phyloP scores from a whole-genome alignment of 1,284 basidiomycete genomes.

The Melanopsichium pennsylvanicum region DNA sequence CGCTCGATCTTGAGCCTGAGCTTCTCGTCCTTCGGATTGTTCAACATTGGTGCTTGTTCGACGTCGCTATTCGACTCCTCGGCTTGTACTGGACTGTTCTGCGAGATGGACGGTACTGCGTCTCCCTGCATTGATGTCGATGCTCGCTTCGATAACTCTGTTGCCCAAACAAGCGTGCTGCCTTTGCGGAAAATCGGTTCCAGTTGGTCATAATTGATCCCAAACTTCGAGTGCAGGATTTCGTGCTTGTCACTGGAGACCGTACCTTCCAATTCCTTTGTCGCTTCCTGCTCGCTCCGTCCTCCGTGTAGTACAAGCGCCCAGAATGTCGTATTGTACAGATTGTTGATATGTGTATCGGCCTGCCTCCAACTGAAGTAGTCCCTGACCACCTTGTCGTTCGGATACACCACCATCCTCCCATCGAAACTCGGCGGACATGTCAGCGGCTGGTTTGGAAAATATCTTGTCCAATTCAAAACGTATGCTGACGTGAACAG shows the following conservation, averaged over 20 bases:
- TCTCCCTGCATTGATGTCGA: too few species aligned
- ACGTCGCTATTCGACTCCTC: neutral
- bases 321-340: slow-evolving; percentile 98
- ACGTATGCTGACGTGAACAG: slow-evolving; percentile 92
- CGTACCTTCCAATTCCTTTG: slow-evolving; percentile 78
- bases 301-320: slow-evolving; percentile 83
- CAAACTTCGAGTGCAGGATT: slow-evolving; percentile 81
- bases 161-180: slow-evolving; percentile 78
- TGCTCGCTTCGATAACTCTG: neutral
- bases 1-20: slow-evolving; percentile 14
- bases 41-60: neutral
- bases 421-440: slow-evolving; percentile 94
- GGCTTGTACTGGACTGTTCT: neutral
- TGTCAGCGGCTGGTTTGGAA: slow-evolving; percentile 74
- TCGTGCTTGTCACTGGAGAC: slow-evolving; percentile 89
- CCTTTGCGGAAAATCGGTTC: slow-evolving; percentile 83
- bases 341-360: slow-evolving; percentile 97
- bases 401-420: slow-evolving; percentile 80
- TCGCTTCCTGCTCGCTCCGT: slow-evolving; percentile 80
- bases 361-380: slow-evolving; percentile 96
- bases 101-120: too few species aligned
- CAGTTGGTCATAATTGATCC: slow-evolving; percentile 86
- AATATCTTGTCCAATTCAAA: slow-evolving; percentile 81
- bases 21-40: slow-evolving; percentile 36
- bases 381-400: slow-evolving; percentile 77